phyloP scores from a whole-genome alignment of 2,329 filamentous ascomycete genomes.

The Hypoxylon sp. region DNA sequence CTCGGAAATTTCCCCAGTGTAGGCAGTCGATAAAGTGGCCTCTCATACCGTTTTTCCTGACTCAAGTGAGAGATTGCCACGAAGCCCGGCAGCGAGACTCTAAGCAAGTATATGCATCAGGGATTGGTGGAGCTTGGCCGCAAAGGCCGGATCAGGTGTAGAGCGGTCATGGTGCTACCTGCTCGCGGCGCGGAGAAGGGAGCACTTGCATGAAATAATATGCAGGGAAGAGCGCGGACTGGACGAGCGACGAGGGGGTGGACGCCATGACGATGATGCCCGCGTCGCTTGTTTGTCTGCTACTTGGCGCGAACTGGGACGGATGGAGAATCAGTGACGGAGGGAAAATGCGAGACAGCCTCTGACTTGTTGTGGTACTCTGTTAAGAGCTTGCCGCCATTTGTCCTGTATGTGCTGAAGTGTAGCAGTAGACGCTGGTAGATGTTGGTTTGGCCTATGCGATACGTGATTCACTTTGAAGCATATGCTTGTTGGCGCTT shows the following conservation, averaged over 20 bases:
- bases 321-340: constrained; percentile 22
- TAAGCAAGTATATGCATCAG: constrained; percentile 51
- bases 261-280: constrained; percentile 36
- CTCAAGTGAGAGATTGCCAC: constrained; percentile 55
- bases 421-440: constrained; percentile 8
- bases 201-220: constrained; percentile 52
- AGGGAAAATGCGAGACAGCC: constrained; percentile 19
- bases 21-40: constrained; percentile 40
- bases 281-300: constrained; percentile 39
- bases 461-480: constrained; percentile 39
- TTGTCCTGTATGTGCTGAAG: constrained; percentile 42
- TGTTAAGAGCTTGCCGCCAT: constrained; percentile 28
- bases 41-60: constrained; percentile 37
- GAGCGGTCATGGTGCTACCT: constrained; percentile 42
- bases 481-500: constrained; percentile 33
- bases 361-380: constrained; percentile 33
- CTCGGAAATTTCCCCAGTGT: constrained; percentile 46
- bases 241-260: constrained; percentile 40
- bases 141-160: constrained; percentile 51
- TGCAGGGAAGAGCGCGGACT: constrained; percentile 49
- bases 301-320: constrained; percentile 35
- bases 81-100: constrained; percentile 50
- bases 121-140: constrained; percentile 50
- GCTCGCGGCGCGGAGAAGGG: constrained; percentile 48
- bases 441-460: constrained; percentile 25